These are phyloP conservation scores for Hebeloma cylindrosporum DNA, from an alignment of 768 basidiomycete species.

Conservation along the genomic window DNA sequence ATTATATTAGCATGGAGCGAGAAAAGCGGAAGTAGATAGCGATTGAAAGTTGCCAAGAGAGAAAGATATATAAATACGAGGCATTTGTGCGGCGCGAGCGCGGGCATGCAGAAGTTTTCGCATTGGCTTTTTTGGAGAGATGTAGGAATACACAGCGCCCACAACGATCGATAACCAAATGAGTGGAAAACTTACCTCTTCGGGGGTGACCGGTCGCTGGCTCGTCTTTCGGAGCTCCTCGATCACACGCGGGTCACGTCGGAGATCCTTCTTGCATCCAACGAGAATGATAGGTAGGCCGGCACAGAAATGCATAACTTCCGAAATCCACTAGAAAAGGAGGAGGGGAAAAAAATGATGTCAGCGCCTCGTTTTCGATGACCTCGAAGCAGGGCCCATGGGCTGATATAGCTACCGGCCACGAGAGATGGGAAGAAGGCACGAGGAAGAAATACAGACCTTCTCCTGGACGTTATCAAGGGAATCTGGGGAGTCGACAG, in stretches of 20 bases:
- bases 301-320: conserved; percentile 97
- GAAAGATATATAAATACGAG: too few species aligned
- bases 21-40: conserved; percentile 4
- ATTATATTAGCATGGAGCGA: conserved; percentile 2
- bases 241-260: conserved; percentile 89
- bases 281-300: conserved; percentile 95
- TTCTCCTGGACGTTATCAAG: conserved; percentile 99
- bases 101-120: too few species aligned
- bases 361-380: conserved; percentile 7
- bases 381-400: not conserved
- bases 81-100: too few species aligned
- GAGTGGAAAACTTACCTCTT: conserved; percentile 63
- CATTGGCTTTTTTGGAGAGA: too few species aligned
- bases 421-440: conserved; percentile 2
- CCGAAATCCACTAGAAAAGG: conserved; percentile 85
- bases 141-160: too few species aligned
- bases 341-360: conserved; percentile 5
- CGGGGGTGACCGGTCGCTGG: conserved; percentile 91
- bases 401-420: not conserved
- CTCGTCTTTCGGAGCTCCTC: conserved; percentile 93
- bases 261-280: conserved; percentile 98
- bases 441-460: conserved; percentile 47
- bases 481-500: conserved; percentile 96
- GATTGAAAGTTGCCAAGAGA: too few species aligned
- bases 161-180: not conserved